Evolutionary conservation across 768 basidiomycete genomes (phyloP), one percentile per base, ranked within the genome.

Genomic region (Sporobolomyces roseus): DNA sequence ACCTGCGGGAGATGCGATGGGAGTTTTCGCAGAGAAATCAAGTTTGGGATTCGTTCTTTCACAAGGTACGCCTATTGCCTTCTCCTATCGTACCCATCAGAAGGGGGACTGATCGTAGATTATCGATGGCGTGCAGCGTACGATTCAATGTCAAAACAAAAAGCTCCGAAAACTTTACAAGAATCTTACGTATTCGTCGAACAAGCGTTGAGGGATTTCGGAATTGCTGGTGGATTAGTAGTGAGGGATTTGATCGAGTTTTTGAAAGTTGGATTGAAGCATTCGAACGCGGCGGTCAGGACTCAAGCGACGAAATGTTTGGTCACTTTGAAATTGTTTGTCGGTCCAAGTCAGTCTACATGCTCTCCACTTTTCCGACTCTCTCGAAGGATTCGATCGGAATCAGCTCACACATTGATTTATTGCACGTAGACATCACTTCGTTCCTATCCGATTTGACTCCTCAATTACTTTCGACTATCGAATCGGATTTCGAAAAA

Each of bases 121-220:
- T n/a, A n/a, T n/a, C n/a, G n/a, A n/a, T n/a, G 9, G 0, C 12
- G 19, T 3, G 43, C 27, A 96, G 96, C 87, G 0, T 99, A 96
- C 77, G 96, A 97, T 29, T 89, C 94, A 0, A 80, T 99, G 75
- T 85, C 85, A 33, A 96, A 93, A 79, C 92, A 93, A 78, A 99
- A 99, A 78, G 94, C 96, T 4, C 94, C 96, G 0, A 99, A 98
- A 79, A 91, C 92, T 49, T 83, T 97, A 38, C 91, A 93, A 0
- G 96, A 99, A 77, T 87, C 93, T 3, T 79, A 93, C 53, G 80
- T 82, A 30, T 98, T 94, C 93, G 84, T 96, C 65, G 91, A 92
- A 66, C 84, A 86, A 38, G 88, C 89, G 12, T 79, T 99, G 36
- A 82, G 81, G 23, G 96, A 98, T 64, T 99, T 99, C 77, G 96